phyloP scores from a whole-genome alignment of 2,329 filamentous ascomycete species.

The Fusarium paranaense region DNA sequence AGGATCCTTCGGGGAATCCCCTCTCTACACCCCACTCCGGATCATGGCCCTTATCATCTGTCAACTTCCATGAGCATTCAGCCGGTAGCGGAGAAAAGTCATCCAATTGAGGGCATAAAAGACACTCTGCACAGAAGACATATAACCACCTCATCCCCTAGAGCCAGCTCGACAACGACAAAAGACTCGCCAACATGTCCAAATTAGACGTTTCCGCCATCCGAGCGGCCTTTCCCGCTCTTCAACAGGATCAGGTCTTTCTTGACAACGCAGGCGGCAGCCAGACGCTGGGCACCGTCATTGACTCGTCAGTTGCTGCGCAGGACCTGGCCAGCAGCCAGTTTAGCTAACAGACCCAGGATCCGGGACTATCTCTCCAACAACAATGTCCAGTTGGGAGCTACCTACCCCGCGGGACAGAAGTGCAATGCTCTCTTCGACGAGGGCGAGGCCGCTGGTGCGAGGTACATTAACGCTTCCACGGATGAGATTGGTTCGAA shows the following conservation, averaged over 20 bases:
- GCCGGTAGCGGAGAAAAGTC: not conserved
- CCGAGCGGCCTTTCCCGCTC: not conserved
- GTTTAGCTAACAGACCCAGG: not conserved
- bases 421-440: not conserved
- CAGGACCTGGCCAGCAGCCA: not conserved
- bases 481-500: not conserved
- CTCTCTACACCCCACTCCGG: not conserved
- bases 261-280: not conserved
- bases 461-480: not conserved
- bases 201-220: not conserved
- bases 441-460: not conserved
- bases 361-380: not conserved
- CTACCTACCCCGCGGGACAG: not conserved
- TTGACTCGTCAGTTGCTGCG: not conserved
- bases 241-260: not conserved
- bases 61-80: not conserved
- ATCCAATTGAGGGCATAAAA: not conserved
- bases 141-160: not conserved
- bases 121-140: not conserved
- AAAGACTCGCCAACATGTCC: not conserved
- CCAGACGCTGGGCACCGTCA: not conserved
- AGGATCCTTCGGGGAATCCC: not conserved
- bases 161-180: not conserved
- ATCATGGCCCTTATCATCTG: not conserved
- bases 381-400: not conserved